phyloP scores from a whole-genome alignment of 805 yeast genomes.

The Starmerella vaccinii region DNA sequence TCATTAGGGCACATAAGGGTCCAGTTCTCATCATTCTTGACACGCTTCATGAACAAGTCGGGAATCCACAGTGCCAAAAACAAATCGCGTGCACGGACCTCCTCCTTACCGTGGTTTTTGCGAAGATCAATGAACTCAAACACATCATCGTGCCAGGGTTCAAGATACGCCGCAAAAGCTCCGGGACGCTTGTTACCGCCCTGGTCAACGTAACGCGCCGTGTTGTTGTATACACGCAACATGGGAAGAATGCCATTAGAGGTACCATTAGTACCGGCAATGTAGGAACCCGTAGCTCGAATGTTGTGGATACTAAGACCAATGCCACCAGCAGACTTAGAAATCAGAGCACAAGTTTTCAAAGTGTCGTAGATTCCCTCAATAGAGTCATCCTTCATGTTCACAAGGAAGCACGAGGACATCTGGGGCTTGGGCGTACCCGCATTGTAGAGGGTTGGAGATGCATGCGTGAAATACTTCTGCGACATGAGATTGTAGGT shows the following conservation, averaged over 20 bases:
- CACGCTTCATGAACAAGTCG: constrained; percentile 87
- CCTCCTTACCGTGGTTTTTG: constrained; percentile 93
- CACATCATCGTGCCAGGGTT: constrained; percentile 95
- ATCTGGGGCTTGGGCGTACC: constrained; percentile 78
- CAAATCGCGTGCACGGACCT: constrained; percentile 81
- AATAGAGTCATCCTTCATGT: constrained; percentile 88
- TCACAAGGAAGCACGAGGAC: constrained; percentile 85
- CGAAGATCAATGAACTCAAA: constrained; percentile 77
- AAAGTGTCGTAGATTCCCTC: constrained; percentile 90
- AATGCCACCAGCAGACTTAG: constrained; percentile 92
- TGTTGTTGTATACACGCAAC: constrained; percentile 88
- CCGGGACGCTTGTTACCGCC: constrained; percentile 98
- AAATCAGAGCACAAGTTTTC: constrained; percentile 77
- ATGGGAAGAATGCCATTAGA: constrained; percentile 93
- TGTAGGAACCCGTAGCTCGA: constrained; percentile 75
- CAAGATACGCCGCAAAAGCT: constrained; percentile 86
- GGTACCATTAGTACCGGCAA: constrained; percentile 85
- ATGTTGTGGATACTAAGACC: constrained; percentile 85
- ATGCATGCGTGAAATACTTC: constrained; percentile 84
- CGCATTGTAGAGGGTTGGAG: constrained; percentile 89
- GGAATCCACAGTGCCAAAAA: constrained; percentile 93
- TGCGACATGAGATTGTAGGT: constrained; percentile 81
- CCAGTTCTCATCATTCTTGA: constrained; percentile 72
- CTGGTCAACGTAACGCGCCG: constrained; percentile 95
- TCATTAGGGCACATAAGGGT: constrained; percentile 80